phyloP scores from a whole-genome alignment of 108 stramenopile genomes.

The Nannochloropsis gaditana region DNA sequence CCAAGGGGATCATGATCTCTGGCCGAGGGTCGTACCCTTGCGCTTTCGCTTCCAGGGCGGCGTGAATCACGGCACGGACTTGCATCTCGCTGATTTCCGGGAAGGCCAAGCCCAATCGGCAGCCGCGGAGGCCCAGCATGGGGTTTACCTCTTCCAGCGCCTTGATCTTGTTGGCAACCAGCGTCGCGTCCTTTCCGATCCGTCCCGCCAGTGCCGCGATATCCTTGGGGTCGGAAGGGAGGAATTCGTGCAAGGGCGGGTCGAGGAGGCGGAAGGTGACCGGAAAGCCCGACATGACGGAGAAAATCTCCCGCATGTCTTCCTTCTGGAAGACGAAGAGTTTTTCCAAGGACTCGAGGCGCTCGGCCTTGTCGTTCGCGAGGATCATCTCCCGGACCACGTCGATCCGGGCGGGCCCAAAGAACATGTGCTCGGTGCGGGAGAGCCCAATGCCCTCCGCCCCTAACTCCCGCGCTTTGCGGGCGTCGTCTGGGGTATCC shows the following conservation, averaged over 20 bases:
- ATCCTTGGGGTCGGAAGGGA: constrained; percentile 60
- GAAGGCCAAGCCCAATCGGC: constrained; percentile 65
- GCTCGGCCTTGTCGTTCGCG: constrained; percentile 38
- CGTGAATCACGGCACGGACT: constrained; percentile 59
- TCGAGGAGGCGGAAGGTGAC: constrained; percentile 74
- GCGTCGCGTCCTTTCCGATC: background rate
- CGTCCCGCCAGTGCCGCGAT: constrained; percentile 29
- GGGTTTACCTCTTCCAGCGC: constrained; percentile 55
- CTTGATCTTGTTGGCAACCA: background rate
- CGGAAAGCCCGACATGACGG: constrained; percentile 62
- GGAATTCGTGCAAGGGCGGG: constrained; percentile 77
- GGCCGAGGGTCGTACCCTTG: constrained; percentile 51
- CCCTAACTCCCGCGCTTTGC: constrained; percentile 61
- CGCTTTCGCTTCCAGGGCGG: constrained; percentile 31
- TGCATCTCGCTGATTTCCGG: constrained; percentile 67
- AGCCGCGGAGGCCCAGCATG: constrained; percentile 72
- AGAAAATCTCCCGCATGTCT: constrained; percentile 63
- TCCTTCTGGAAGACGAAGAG: constrained; percentile 61
- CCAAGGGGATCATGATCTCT: constrained; percentile 56
- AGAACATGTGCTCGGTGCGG: constrained; percentile 83
- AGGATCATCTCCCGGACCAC: constrained; percentile 72
- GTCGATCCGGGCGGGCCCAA: constrained; percentile 64
- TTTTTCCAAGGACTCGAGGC: constrained; percentile 55
- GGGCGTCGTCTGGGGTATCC: constrained; percentile 69
- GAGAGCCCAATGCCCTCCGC: constrained; percentile 72